Evolutionary conservation across 2,329 filamentous ascomycete species (phyloP), one percentile per base, ranked within the genome.

Genomic region (Penicillium psychrosexuale): DNA sequence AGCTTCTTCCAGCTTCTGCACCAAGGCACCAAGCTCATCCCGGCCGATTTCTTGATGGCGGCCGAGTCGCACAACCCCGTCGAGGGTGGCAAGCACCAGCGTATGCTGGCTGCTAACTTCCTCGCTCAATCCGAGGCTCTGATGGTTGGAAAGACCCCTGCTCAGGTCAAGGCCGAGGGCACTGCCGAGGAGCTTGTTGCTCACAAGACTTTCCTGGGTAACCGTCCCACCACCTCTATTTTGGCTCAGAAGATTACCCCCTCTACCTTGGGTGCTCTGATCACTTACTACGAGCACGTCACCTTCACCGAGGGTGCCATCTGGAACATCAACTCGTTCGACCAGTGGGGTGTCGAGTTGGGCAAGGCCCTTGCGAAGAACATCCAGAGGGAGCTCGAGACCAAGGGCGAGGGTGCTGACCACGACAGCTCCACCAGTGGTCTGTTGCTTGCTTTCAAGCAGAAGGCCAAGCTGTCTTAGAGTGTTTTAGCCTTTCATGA

Each of bases 1-100:
- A 97, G 94, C 58, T 99, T 99, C 87, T 99, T 96, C 88, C 94
- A 99, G 84, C 88, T 99, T 45, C 86, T 99, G 56, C 94, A 99
- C 83, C 94, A 99, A 78, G 94, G 94, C 69, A 99, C 94, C 68
- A 97, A 97, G 85, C 87, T 99, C 70, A 97, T 99, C 72, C 94
- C 94, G 15, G 88, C 93, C 66, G 94, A 99, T 78, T 99, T 99
- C 81, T 95, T 99, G 79, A 81, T 99, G 67, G 94, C 94, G 37
- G 92, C 91, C 62, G 85, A 97, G 80, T 95, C 91, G 53, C 94
- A 99, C 84, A 99, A 99, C 84, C 92, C 93, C 51, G 87, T 96
- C 61, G 86, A 91, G 72, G 81, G 87, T 76, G 93, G 95, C 80
- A 86, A 93, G 71, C 94, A 99, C 83, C 94, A 99, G 79, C 94